These are phyloP conservation scores for Jatropha multifida DNA, from an alignment of 441 rosid species.

Conservation along the genomic window DNA sequence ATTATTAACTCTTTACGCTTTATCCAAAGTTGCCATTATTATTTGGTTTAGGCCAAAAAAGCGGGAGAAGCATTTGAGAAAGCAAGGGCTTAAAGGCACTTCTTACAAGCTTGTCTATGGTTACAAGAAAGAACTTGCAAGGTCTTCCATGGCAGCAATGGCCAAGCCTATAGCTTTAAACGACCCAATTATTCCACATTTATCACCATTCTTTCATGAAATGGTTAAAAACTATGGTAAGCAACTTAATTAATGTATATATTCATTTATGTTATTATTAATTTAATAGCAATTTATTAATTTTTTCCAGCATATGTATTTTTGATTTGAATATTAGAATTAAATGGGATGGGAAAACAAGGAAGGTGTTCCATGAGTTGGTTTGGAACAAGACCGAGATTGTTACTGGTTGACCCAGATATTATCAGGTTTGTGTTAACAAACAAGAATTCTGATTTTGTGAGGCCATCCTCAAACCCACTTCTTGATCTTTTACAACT, in stretches of 20 bases:
- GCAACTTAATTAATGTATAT: background rate
- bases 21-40: background rate
- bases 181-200: slow-evolving; percentile 24
- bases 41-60: slow-evolving; percentile 25
- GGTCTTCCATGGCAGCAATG: slow-evolving; percentile 12
- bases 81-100: slow-evolving; percentile 27
- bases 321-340: too few species aligned
- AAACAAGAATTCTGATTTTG: slow-evolving; percentile 19
- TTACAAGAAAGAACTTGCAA: slow-evolving; percentile 13
- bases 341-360: slow-evolving; percentile 5
- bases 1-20: slow-evolving; percentile 5
- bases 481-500: slow-evolving; percentile 24
- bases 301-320: too few species aligned
- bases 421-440: slow-evolving; percentile 18
- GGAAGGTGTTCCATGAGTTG: slow-evolving; percentile 26
- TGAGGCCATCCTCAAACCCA: slow-evolving; percentile 29
- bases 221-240: slow-evolving; percentile 26
- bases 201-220: slow-evolving; percentile 17
- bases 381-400: slow-evolving; percentile 27
- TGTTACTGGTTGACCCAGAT: slow-evolving; percentile 26
- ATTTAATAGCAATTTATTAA: too few species aligned
- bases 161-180: slow-evolving; percentile 19
- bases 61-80: slow-evolving; percentile 16
- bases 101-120: slow-evolving; percentile 15
- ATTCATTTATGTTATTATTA: too few species aligned